Evolutionary conservation across 139 green algal species (phyloP).

Genomic region (Eudorina sp.): DNA sequence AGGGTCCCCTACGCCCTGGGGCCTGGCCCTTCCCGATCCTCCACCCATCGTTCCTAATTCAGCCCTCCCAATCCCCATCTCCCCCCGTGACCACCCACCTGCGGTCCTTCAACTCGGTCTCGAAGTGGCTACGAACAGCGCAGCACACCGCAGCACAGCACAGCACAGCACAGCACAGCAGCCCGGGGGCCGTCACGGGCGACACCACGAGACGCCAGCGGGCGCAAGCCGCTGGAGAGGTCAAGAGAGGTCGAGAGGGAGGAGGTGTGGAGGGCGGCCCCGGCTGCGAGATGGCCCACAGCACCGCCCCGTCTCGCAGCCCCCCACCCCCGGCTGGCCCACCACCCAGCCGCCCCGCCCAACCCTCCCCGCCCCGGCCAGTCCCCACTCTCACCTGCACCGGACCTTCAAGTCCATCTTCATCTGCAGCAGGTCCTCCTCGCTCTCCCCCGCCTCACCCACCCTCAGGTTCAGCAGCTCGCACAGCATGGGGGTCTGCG

Average conservation of each 20-base stretch:
- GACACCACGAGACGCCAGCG: no score
- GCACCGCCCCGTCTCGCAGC: background rate
- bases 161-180: background rate
- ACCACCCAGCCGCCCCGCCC: background rate
- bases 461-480: background rate
- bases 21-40: background rate
- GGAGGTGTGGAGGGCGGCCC: background rate
- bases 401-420: background rate
- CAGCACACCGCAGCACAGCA: background rate
- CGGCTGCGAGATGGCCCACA: background rate
- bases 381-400: background rate
- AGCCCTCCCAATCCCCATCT: background rate
- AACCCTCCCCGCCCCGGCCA: background rate
- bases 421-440: constrained; percentile 7
- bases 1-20: background rate
- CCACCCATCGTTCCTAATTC: background rate
- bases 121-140: background rate
- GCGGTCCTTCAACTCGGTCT: background rate
- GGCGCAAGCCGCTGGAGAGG: no score
- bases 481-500: constrained; percentile 13
- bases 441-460: background rate
- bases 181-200: no score
- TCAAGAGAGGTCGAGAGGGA: background rate
- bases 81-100: background rate
- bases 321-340: background rate